Base-by-base conservation (phyloP, 163 green algal genomes). In the Chlorella variabilis region DNA sequence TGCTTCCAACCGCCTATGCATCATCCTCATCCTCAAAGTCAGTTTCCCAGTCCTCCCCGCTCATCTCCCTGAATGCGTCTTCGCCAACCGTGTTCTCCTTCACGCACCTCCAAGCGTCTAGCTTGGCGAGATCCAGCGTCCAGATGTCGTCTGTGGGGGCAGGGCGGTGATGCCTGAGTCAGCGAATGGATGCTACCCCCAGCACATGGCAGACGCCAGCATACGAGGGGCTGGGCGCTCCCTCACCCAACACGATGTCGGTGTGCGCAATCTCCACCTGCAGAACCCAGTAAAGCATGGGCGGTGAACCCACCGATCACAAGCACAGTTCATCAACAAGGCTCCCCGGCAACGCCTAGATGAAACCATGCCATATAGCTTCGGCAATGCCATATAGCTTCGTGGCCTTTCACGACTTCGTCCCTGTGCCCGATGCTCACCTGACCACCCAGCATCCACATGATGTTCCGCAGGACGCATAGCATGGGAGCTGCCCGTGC, bases 171-270 rank as follows among this genome's bases (percentile, higher is more conserved):
- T 48, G 21, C 15, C 8, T n/a, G 34, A 15, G 41, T 38, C 27
- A 51, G 63, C 6, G 65, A 34, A 61, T 9, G 21, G 42, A 76
- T 23, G 15, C 45, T 21, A 17, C 69, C 45, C 69, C 23, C 54
- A n/a, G n/a, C n/a, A n/a, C n/a, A n/a, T n/a, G n/a, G n/a, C n/a
- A n/a, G n/a, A n/a, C n/a, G n/a, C n/a, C n/a, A n/a, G n/a, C n/a
- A n/a, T n/a, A n/a, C n/a, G n/a, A n/a, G n/a, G n/a, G n/a, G n/a
- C n/a, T n/a, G n/a, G n/a, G n/a, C n/a, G 54, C 18, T 33, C 39
- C 9, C 71, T 99, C 97, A 84, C 99, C 97, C 80, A 99, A 86
- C n/a, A 95, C 96, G 6, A 99, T 87, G 83, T 99, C 97, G 13
- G 90, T 85, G 80, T 93, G 86, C 17, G 90, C 91, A 9, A 98